A percentile compares a stretch with the other conserved stretches of the same genome.
phyloP scores from a whole-genome alignment of 1,284 basidiomycete genomes.

The Phylloporus gajari region DNA sequence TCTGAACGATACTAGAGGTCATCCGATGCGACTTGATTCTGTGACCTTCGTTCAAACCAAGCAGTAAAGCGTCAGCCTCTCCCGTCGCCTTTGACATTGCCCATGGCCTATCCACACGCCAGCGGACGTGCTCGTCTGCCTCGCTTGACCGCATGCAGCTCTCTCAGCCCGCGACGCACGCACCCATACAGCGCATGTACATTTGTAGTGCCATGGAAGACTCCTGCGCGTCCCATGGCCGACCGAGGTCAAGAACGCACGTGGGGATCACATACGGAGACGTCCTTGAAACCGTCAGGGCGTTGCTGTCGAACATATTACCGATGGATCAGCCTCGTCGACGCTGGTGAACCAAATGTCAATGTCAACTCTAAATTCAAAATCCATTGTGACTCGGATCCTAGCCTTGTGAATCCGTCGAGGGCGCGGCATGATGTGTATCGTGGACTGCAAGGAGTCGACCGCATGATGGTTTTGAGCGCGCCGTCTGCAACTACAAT shows the following conservation, averaged over 20 bases:
- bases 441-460: constrained; percentile 59
- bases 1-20: no score
- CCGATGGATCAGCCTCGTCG: constrained; percentile 42
- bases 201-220: constrained; percentile 64
- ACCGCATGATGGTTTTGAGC: no score
- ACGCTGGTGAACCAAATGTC: no score
- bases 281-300: constrained; percentile 53
- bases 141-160: constrained; percentile 52
- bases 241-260: constrained; percentile 56
- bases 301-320: constrained; percentile 49
- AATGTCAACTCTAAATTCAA: no score
- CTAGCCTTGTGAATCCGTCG: neutral
- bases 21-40: no score
- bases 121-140: constrained; percentile 18
- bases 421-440: constrained; percentile 6
- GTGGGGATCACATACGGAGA: constrained; percentile 62
- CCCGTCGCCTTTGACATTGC: constrained; percentile 62
- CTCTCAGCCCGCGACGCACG: constrained; percentile 67
- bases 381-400: no score
- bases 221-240: constrained; percentile 62
- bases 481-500: no score
- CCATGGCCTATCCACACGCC: constrained; percentile 22
- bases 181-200: constrained; percentile 63
- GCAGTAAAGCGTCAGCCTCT: no score
- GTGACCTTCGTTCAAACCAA: no score